phyloP scores from a whole-genome alignment of 2,329 filamentous ascomycete genomes.

The Nemania serpens region DNA sequence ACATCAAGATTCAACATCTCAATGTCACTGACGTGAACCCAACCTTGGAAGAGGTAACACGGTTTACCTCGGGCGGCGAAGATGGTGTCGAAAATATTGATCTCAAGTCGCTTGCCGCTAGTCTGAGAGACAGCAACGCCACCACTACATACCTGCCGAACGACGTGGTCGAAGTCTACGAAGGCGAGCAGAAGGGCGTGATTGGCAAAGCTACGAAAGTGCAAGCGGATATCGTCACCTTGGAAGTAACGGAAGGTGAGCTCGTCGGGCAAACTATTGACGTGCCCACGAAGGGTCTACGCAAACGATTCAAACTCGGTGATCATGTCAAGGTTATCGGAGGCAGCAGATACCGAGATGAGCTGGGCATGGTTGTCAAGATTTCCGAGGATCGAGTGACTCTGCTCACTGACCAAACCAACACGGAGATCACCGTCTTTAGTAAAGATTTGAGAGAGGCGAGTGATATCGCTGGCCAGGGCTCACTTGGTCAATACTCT shows the following conservation, averaged over 20 bases:
- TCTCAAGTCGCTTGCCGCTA: conserved; percentile 86
- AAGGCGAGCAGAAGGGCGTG: conserved; percentile 92
- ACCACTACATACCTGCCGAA: conserved; percentile 87
- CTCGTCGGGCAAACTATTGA: conserved; percentile 85
- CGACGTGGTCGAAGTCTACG: conserved; percentile 94
- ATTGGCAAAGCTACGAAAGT: conserved; percentile 84
- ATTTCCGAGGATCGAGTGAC: conserved; percentile 93
- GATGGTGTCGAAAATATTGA: conserved; percentile 95
- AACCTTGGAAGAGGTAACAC: conserved; percentile 92
- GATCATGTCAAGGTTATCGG: conserved; percentile 99
- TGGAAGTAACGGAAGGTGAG: conserved; percentile 82
- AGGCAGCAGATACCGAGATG: conserved; percentile 89
- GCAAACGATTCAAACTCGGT: conserved; percentile 90
- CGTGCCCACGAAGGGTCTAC: conserved; percentile 86
- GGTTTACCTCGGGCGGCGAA: conserved; percentile 84
- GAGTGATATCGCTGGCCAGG: conserved; percentile 85
- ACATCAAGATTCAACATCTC: conserved; percentile 86
- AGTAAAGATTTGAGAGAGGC: conserved; percentile 95
- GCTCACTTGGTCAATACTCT: conserved; percentile 83
- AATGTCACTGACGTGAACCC: conserved; percentile 91
- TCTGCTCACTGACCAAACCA: conserved; percentile 87
- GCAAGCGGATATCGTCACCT: conserved; percentile 87
- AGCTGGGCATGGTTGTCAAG: conserved; percentile 95
- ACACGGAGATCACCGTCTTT: conserved; percentile 94
- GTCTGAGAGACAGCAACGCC: conserved; percentile 80